Conservation (phyloP, 1,139 yeast species). For the Geotrichum siamense region DNA sequence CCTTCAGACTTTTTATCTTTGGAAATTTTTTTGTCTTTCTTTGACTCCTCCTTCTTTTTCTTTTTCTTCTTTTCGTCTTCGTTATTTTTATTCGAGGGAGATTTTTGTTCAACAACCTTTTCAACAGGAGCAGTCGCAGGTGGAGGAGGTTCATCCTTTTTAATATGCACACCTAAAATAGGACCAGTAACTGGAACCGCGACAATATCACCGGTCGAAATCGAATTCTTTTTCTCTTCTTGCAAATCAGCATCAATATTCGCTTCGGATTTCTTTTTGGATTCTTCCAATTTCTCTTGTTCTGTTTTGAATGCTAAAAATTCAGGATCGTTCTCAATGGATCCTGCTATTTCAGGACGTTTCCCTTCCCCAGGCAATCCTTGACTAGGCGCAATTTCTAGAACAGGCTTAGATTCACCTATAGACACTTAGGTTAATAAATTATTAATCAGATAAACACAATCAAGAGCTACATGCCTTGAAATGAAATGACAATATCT, state of each 20-base stretch:
- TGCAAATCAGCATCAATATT: constrained; percentile 9
- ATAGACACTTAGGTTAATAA: no score
- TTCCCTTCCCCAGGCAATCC: constrained; percentile 17
- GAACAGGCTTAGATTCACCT: constrained; percentile 13
- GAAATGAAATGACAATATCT: constrained; percentile 11
- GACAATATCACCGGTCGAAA: constrained; percentile 13
- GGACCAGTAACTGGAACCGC: constrained; percentile 17
- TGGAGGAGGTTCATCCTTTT: constrained; percentile 16
- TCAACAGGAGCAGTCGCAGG: constrained; percentile 6
- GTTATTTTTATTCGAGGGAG: constrained; percentile 3
- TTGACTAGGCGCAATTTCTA: constrained; percentile 29
- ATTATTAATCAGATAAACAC: background rate
- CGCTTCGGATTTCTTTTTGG: constrained; percentile 2
- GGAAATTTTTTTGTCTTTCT: background rate
- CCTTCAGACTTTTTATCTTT: constrained; percentile 6
- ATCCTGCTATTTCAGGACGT: constrained; percentile 20
- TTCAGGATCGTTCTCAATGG: constrained; percentile 22
- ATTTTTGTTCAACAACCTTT: constrained; percentile 2
- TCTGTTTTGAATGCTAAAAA: constrained; percentile 20
- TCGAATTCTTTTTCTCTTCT: constrained; percentile 4
- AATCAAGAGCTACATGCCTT: constrained; percentile 11
- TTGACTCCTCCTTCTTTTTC: constrained; percentile 9
- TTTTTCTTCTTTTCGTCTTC: constrained; percentile 8
- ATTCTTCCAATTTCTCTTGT: constrained; percentile 4
- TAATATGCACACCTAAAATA: constrained; percentile 14